A percentile compares a stretch with the other conserved stretches of the same genome.
These are phyloP conservation scores for Yarrowia yakushimensis DNA, from an alignment of 805 yeast genomes.

Conservation along the genomic window DNA sequence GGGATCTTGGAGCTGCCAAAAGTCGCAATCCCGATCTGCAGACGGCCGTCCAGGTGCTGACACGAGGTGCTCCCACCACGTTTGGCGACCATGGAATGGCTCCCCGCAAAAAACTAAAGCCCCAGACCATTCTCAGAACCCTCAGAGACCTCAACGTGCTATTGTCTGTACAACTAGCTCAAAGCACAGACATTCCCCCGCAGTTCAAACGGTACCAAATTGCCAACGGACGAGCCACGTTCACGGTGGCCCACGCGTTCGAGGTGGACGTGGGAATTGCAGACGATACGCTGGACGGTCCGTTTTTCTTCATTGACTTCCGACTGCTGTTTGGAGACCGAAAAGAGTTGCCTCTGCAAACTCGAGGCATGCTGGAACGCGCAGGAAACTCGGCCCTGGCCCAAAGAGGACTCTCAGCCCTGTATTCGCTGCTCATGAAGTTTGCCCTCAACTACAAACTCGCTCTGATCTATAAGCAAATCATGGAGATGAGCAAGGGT, in stretches of 20 bases:
- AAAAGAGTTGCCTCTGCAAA: conserved; percentile 31
- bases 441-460: conserved; percentile 65
- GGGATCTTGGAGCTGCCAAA: conserved; percentile 79
- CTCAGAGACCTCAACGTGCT: conserved; percentile 67
- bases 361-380: conserved; percentile 49
- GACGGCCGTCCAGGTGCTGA: conserved; percentile 82
- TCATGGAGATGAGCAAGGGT: conserved; percentile 48
- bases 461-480: conserved; percentile 55
- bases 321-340: conserved; percentile 50
- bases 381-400: conserved; percentile 53
- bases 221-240: conserved; percentile 70
- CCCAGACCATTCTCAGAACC: conserved; percentile 56
- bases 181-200: conserved; percentile 54
- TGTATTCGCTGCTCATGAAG: conserved; percentile 55
- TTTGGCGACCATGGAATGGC: conserved; percentile 47
- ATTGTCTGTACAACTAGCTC: conserved; percentile 71
- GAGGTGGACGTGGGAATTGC: conserved; percentile 76
- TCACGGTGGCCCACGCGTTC: conserved; percentile 61
- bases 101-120: conserved; percentile 48
- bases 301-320: conserved; percentile 76
- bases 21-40: conserved; percentile 86
- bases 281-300: conserved; percentile 56
- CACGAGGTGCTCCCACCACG: conserved; percentile 70
- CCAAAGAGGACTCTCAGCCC: conserved; percentile 46
- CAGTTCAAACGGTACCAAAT: conserved; percentile 62